Percentiles rank a stretch among this genome's conserved stretches.
These are phyloP conservation scores for Metarhizium album DNA, from an alignment of 2,329 filamentous ascomycete genomes.

Conservation along the genomic window DNA sequence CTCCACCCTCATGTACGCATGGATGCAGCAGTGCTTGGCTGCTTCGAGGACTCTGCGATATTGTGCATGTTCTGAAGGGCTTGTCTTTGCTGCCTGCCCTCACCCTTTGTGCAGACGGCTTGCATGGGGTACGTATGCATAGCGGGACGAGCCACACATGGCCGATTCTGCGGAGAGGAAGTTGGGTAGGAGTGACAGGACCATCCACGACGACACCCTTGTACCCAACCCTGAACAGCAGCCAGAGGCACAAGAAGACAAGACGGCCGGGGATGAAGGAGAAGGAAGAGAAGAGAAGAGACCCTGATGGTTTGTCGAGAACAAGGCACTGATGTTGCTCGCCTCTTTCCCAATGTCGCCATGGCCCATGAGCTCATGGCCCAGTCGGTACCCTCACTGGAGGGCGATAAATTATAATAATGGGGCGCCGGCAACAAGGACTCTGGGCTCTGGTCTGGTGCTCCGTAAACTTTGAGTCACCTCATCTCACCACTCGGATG, in stretches of 20 bases:
- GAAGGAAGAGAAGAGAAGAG: neutral
- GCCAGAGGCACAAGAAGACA: neutral
- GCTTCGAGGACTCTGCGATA: too few relatives aligned
- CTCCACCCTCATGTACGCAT: neutral
- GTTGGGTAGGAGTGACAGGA: too few relatives aligned
- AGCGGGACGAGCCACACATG: neutral
- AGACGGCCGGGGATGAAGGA: neutral
- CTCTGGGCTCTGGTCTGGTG: neutral
- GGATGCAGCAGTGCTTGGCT: neutral
- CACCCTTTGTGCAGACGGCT: neutral
- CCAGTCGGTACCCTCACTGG: neutral
- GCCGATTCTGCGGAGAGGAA: neutral
- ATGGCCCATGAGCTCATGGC: neutral
- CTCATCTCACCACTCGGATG: constrained; percentile 3
- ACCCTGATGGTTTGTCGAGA: too few relatives aligned
- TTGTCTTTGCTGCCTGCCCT: neutral
- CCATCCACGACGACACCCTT: too few relatives aligned
- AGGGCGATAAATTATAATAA: neutral
- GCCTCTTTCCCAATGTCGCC: neutral
- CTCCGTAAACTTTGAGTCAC: constrained; percentile 7
- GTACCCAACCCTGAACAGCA: too few relatives aligned
- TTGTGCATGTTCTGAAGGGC: too few relatives aligned
- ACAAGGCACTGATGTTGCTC: neutral
- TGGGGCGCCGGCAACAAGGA: neutral
- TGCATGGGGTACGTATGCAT: neutral